Percentiles rank a stretch among this genome's conserved stretches.
phyloP scores from a whole-genome alignment of 1,284 basidiomycete species.

The Rhodotorula mucilaginosa region DNA sequence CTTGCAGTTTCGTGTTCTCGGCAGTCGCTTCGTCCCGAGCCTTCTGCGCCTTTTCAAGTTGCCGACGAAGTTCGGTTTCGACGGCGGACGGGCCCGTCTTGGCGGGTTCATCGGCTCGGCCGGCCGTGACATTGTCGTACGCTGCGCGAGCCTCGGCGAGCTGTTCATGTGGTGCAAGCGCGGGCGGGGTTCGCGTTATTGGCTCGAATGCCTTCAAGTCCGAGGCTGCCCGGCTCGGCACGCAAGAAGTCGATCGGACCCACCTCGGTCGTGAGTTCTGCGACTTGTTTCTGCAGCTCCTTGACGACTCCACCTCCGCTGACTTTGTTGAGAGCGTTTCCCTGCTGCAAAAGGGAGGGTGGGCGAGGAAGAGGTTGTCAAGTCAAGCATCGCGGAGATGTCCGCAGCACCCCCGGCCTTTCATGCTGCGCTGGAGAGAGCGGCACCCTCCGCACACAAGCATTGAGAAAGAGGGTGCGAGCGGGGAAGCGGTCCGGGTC shows the following conservation, averaged over 20 bases:
- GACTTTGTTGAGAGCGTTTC: background rate
- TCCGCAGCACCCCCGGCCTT: background rate
- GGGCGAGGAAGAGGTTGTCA: no score
- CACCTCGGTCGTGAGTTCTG: background rate
- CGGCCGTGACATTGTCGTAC: background rate
- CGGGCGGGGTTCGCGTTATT: background rate
- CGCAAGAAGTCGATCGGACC: background rate
- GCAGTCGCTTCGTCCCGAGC: background rate
- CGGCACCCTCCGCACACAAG: background rate
- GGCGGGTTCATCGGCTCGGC: background rate
- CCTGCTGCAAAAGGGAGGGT: background rate
- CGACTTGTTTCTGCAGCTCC: constrained; percentile 7
- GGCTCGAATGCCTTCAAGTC: no score
- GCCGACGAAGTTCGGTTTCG: background rate
- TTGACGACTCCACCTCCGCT: constrained; percentile 4
- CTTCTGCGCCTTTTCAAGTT: constrained; percentile 9
- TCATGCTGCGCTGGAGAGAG: background rate
- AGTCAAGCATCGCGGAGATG: background rate
- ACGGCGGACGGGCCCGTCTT: background rate
- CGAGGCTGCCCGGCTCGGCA: background rate
- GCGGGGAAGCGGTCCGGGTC: background rate
- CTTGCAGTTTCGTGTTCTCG: background rate
- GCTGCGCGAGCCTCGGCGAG: background rate
- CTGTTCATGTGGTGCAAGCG: background rate
- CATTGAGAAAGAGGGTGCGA: background rate